phyloP scores from a whole-genome alignment of 768 basidiomycete genomes.

The Psilocybe azurescens region DNA sequence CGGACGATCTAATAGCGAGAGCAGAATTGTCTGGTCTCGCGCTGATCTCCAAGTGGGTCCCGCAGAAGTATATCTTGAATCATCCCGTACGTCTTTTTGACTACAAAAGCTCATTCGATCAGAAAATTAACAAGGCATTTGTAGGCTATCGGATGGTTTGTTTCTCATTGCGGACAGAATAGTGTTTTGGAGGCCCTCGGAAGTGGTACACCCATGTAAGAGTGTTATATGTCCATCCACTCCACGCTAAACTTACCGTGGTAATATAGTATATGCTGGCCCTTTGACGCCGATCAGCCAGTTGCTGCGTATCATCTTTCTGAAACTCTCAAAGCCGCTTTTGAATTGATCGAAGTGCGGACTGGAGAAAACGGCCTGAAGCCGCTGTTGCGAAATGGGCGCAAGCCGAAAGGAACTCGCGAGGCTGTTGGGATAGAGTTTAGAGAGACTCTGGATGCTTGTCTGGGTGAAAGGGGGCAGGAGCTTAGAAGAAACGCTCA shows the following conservation, averaged over 20 bases:
- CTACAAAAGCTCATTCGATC: neutral
- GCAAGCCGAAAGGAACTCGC: constrained; percentile 11
- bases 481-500: constrained; percentile 5
- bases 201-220: constrained; percentile 18
- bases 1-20: constrained; percentile 5
- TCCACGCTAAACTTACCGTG: neutral
- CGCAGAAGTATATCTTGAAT: constrained; percentile 18
- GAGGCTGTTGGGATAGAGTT: constrained; percentile 14
- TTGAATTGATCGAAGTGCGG: constrained; percentile 20
- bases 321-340: constrained; percentile 5
- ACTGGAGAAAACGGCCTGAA: constrained; percentile 15
- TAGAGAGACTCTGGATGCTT: constrained; percentile 8
- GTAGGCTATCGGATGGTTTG: constrained; percentile 21
- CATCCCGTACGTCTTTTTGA: constrained; percentile 11
- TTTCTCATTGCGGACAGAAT: constrained; percentile 20
- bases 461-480: constrained; percentile 6
- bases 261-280: constrained; percentile 16
- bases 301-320: constrained; percentile 4
- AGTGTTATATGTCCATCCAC: neutral
- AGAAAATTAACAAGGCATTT: neutral
- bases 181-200: constrained; percentile 17
- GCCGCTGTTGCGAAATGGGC: constrained; percentile 14
- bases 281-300: constrained; percentile 18
- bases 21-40: constrained; percentile 10
- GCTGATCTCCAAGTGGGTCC: constrained; percentile 14